Evolutionary conservation across 139 green algal genomes (phyloP), one percentile per base, ranked within the genome.

Genomic region (Chlamydomonas incerta): DNA sequence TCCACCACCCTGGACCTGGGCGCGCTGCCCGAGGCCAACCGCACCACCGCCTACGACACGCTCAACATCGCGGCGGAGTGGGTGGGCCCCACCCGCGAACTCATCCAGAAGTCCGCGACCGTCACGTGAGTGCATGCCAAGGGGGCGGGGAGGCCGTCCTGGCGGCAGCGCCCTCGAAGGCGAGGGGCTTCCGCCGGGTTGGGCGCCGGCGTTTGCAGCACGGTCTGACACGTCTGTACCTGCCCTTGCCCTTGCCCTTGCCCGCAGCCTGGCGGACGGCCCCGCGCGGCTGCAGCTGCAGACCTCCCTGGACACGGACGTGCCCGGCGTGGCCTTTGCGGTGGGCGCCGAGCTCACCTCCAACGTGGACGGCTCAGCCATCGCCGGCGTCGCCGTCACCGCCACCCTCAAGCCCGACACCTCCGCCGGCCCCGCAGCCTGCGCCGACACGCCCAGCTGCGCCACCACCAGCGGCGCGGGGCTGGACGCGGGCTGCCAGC

Each of bases 21-120:
- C 3, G 55, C 66, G 52, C 70, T 93, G 41, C 81, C 85, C 2
- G 10, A 50, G 31, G 72, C 65, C 26, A 88, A 90, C 41, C 35
- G 31, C 0, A 81, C 73, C 37, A n/a, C 55, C 8, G 24, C 71
- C 29, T 85, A 87, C 33, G 85, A 89, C 72, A 81, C 37, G 1
- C 33, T 93, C n/a, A 57, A 0, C 0, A 26, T 93, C 2, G 52
- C 23, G 10, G 90, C 71, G 3, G 79, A 87, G 29, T 93, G 90
- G 90, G 83, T 93, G 8, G 90, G 90, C 28, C 90, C 90, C 35
- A 91, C 90, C 20, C 66, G 90, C 10, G 90, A 93, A 76, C 55
- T 62, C 31, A 86, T 93, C 20, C 74, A 62, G 15, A 14, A 50
- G 9, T 81, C 62, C 6, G 55, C 71, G 11, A 76, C 14, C 2